Conservation (phyloP, 805 yeast genomes). For the Yarrowia keelungensis region DNA sequence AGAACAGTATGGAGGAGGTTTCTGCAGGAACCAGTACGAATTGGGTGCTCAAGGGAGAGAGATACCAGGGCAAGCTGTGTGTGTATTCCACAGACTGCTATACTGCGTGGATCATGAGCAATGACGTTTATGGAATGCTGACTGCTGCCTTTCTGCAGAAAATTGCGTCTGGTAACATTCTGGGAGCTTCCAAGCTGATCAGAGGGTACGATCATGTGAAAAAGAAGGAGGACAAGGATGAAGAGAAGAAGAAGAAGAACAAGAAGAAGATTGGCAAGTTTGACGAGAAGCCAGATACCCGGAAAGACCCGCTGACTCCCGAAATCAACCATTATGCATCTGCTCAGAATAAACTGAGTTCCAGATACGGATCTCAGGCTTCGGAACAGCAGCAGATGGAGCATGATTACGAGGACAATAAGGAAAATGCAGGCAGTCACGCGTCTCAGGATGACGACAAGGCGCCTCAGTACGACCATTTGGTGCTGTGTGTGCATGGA, state of each 20-base stretch:
- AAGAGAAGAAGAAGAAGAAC: not conserved
- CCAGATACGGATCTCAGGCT: slow-evolving; percentile 22
- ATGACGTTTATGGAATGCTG: slow-evolving; percentile 44
- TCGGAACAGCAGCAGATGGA: slow-evolving; percentile 45
- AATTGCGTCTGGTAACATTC: slow-evolving; percentile 49
- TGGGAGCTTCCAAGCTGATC: slow-evolving; percentile 45
- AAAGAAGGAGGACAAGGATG: slow-evolving; percentile 18
- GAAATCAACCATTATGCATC: not conserved
- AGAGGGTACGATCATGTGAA: slow-evolving; percentile 44
- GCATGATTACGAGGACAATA: slow-evolving; percentile 43
- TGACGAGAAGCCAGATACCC: slow-evolving; percentile 4
- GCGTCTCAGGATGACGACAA: slow-evolving; percentile 12
- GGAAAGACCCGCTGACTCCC: not conserved
- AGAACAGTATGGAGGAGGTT: slow-evolving; percentile 30
- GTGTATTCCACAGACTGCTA: slow-evolving; percentile 40
- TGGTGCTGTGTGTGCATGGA: slow-evolving; percentile 91
- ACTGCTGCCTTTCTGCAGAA: slow-evolving; percentile 35
- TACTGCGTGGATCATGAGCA: slow-evolving; percentile 45
- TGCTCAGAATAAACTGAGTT: not conserved
- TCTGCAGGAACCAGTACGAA: slow-evolving; percentile 38
- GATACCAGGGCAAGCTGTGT: slow-evolving; percentile 24
- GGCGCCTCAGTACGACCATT: slow-evolving; percentile 59
- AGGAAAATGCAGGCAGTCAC: slow-evolving; percentile 29
- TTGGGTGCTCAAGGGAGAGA: slow-evolving; percentile 43
- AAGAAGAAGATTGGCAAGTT: not conserved